These are phyloP conservation scores for Hyaloscypha hepaticicola DNA, from an alignment of 495 filamentous ascomycete species.

Conservation along the genomic window DNA sequence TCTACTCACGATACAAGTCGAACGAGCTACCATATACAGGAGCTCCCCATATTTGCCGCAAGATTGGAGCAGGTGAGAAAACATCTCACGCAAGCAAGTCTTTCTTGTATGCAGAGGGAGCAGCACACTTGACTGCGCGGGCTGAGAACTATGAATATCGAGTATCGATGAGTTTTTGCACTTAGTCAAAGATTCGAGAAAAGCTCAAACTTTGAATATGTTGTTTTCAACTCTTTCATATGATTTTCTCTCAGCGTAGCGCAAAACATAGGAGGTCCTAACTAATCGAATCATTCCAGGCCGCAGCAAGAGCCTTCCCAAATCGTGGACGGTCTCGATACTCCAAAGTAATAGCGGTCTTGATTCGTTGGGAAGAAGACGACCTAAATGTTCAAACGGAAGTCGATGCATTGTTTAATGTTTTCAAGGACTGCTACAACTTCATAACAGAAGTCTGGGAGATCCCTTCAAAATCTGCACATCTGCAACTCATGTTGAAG, in stretches of 20 bases:
- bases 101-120: not conserved
- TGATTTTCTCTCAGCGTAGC: too few species aligned
- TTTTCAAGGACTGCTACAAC: constrained; percentile 45
- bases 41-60: constrained; percentile 48
- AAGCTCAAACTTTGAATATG: too few species aligned
- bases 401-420: constrained; percentile 48
- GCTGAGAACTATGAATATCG: too few species aligned
- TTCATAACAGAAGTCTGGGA: constrained; percentile 49
- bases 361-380: constrained; percentile 56
- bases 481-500: constrained; percentile 49
- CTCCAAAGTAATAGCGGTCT: constrained; percentile 48
- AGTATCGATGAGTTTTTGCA: too few species aligned
- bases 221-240: too few species aligned
- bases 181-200: too few species aligned
- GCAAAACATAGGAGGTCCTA: not conserved
- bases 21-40: constrained; percentile 52
- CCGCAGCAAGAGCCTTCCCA: constrained; percentile 50
- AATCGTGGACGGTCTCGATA: constrained; percentile 47
- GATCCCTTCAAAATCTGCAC: constrained; percentile 51
- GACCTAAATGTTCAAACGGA: constrained; percentile 51
- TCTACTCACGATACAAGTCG: constrained; percentile 50
- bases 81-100: not conserved
- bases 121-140: not conserved
- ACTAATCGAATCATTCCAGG: constrained; percentile 32
- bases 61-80: constrained; percentile 45